These are phyloP conservation scores for Lentinula novae-zelandiae DNA, from an alignment of 1,284 basidiomycete species.

Conservation along the genomic window DNA sequence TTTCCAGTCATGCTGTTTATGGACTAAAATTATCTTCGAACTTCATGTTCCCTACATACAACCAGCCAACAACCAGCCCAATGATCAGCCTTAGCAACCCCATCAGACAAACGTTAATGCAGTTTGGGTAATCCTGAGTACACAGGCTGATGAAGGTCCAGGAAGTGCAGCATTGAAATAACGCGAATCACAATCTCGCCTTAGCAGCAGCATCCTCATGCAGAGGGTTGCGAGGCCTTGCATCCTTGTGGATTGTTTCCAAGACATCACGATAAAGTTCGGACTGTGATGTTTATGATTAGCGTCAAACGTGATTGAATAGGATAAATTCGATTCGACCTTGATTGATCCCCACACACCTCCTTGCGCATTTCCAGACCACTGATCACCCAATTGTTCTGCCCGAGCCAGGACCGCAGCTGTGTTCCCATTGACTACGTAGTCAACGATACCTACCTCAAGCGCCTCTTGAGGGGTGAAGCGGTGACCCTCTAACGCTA, in stretches of 20 bases:
- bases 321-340: slow-evolving; percentile 25
- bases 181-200: slow-evolving; percentile 33
- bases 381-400: slow-evolving; percentile 49
- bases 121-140: too few relatives aligned
- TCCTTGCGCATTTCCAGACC: slow-evolving; percentile 42
- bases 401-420: slow-evolving; percentile 61
- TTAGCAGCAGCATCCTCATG: slow-evolving; percentile 40
- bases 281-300: slow-evolving; percentile 23
- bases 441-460: slow-evolving; percentile 69
- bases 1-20: too few relatives aligned
- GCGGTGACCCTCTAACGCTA: slow-evolving; percentile 80
- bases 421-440: slow-evolving; percentile 55
- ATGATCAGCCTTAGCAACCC: too few relatives aligned
- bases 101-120: too few relatives aligned
- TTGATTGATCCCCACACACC: slow-evolving; percentile 72
- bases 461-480: slow-evolving; percentile 78
- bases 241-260: slow-evolving; percentile 33
- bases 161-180: neutral
- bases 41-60: too few relatives aligned
- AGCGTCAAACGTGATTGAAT: neutral
- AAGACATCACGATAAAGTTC: slow-evolving; percentile 46
- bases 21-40: too few relatives aligned
- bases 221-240: slow-evolving; percentile 27
- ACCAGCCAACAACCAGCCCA: too few relatives aligned
- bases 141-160: too few relatives aligned